Evolutionary conservation across 257 asterid species (phyloP), one percentile per base, ranked within the genome.

Genomic region (Plantago ovata): DNA sequence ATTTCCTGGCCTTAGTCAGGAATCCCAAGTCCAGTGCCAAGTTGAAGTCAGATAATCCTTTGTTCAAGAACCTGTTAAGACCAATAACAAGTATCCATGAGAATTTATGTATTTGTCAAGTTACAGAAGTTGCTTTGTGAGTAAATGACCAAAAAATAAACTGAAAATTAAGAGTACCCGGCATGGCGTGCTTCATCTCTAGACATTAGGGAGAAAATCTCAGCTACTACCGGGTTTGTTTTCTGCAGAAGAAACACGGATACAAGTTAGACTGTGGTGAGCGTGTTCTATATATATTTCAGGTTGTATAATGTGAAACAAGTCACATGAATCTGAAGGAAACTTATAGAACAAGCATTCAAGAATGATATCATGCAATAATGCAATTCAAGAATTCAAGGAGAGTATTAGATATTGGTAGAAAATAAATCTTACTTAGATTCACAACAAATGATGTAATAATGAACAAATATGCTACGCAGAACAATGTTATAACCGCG

Each of bases 141-240:
- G n/a, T n/a, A n/a, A 54, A 1, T 9, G 12, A 53, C 21, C 9
- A 15, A 44, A 2, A 44, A 48, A 16, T 48, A 19, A 13, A 9
- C 14, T 33, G 45, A 28, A 38, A 47, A 13, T 48, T 36, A 22
- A 71, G 49, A 69, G 39, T 76, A 89, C 97, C 96, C 98, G 0
- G 98, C 98, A 15, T 90, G 95, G 57, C 95, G 94, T 38, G 96
- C 98, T 69, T 90, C 98, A 44, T 87, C 96, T 77, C 98, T 79
- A 1, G 96, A 90, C 98, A 90, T 84, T 22, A 90, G 95, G 47
- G 96, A 90, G 86, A 90, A 90, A 57, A 87, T 90, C 81, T 90
- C 98, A 55, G 98, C 98, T 43, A 87, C 98, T 46, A 84, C 75
- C 22, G 95, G 98, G 70, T 90, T 87, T 3, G 98, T 90, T 79